phyloP scores from a whole-genome alignment of 495 filamentous ascomycete species.

The Talaromyces adpressus region DNA sequence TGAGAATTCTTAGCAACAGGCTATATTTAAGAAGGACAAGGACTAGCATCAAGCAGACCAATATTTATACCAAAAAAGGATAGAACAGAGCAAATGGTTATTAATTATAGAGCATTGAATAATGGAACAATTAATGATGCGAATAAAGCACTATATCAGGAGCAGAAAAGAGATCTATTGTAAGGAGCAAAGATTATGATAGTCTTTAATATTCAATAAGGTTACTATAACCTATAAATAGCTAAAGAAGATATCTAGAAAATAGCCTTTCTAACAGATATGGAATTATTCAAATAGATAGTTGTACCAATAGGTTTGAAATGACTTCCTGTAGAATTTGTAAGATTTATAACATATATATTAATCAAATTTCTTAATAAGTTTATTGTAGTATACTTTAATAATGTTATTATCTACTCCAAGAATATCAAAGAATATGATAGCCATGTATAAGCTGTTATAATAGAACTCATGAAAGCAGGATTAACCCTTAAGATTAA shows the following conservation, averaged over 20 bases:
- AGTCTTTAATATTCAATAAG: too few relatives aligned
- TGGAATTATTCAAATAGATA: constrained; percentile 12
- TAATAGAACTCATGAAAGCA: constrained; percentile 6
- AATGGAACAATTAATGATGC: constrained; percentile 17
- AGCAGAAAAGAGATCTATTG: constrained; percentile 13
- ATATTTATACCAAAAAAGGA: constrained; percentile 23
- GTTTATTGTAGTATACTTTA: constrained; percentile 11
- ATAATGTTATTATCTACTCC: constrained; percentile 14
- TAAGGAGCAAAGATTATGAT: constrained; percentile 15
- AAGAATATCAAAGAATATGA: constrained; percentile 11
- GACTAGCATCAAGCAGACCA: constrained; percentile 10
- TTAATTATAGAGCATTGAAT: constrained; percentile 21
- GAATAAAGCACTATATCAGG: constrained; percentile 17
- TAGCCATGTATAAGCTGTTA: constrained; percentile 4
- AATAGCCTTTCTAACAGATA: constrained; percentile 19
- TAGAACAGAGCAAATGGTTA: constrained; percentile 13
- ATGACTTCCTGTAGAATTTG: constrained; percentile 10
- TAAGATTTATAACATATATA: constrained; percentile 12
- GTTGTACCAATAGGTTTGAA: constrained; percentile 14
- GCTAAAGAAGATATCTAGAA: too few relatives aligned
- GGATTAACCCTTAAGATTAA: constrained; percentile 11
- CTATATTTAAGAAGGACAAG: constrained; percentile 12
- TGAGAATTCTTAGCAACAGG: constrained; percentile 11
- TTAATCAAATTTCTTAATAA: constrained; percentile 10
- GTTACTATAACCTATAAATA: too few relatives aligned